Percentiles rank a stretch among this genome's conserved stretches.
phyloP scores from a whole-genome alignment of 306 rosid species.

The Casuarina glauca region DNA sequence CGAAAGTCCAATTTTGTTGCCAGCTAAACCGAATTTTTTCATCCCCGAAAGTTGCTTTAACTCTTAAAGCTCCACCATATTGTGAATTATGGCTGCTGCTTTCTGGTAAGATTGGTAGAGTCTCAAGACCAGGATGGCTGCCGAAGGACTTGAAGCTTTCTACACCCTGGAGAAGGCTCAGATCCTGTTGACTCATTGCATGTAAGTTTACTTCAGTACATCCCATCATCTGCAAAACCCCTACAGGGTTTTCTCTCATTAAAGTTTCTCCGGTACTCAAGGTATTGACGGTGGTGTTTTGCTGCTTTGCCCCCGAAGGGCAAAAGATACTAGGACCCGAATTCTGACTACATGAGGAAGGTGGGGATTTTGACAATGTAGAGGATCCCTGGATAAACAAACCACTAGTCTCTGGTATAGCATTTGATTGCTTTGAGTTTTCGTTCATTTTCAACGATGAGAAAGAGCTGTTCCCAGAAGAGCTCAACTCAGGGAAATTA shows the following conservation, averaged over 20 bases:
- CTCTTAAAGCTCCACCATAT: slow-evolving; percentile 38
- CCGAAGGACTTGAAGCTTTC: slow-evolving; percentile 24
- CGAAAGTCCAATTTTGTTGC: slow-evolving; percentile 42
- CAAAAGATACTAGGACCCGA: slow-evolving; percentile 27
- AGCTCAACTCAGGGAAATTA: slow-evolving; percentile 58
- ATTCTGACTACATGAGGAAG: slow-evolving; percentile 45
- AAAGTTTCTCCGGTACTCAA: slow-evolving; percentile 19
- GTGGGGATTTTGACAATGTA: slow-evolving; percentile 32
- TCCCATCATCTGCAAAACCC: slow-evolving; percentile 33
- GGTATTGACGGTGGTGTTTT: slow-evolving; percentile 19
- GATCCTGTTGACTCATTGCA: slow-evolving; percentile 29
- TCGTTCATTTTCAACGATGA: slow-evolving; percentile 23
- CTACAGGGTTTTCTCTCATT: slow-evolving; percentile 35
- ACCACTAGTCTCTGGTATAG: slow-evolving; percentile 6
- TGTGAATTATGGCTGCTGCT: not conserved
- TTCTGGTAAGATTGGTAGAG: slow-evolving; percentile 28
- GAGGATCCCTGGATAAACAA: slow-evolving; percentile 30
- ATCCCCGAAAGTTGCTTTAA: slow-evolving; percentile 56
- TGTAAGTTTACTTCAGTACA: slow-evolving; percentile 24
- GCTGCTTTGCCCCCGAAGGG: not conserved
- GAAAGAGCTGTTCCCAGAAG: slow-evolving; percentile 19
- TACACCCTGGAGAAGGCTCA: slow-evolving; percentile 31
- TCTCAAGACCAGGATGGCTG: slow-evolving; percentile 16
- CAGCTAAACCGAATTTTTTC: slow-evolving; percentile 53
- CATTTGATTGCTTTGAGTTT: slow-evolving; percentile 17